A percentile compares a stretch with the other conserved stretches of the same genome.
Conservation (phyloP, 2,329 filamentous ascomycete species). For the Diaporthe velutina region DNA sequence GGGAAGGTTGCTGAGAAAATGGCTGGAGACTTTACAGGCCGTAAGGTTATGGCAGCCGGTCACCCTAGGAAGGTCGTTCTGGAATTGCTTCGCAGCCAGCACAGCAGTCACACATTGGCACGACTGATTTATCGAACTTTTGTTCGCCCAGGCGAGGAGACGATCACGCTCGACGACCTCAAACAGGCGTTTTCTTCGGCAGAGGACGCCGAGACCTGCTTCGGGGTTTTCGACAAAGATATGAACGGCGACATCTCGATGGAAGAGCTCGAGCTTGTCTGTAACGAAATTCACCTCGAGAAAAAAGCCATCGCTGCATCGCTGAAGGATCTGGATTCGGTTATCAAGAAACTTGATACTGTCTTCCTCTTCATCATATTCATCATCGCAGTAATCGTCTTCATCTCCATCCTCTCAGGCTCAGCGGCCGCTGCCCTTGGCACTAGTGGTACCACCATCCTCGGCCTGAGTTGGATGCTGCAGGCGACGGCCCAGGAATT, state of each 20-base stretch:
- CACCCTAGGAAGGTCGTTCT: slow-evolving; percentile 89
- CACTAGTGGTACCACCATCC: slow-evolving; percentile 86
- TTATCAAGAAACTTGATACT: slow-evolving; percentile 89
- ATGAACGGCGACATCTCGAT: slow-evolving; percentile 97
- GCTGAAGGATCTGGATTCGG: slow-evolving; percentile 93
- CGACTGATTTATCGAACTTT: slow-evolving; percentile 91
- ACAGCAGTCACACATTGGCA: slow-evolving; percentile 85
- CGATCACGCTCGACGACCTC: slow-evolving; percentile 83
- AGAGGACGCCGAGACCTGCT: slow-evolving; percentile 90
- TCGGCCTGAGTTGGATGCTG: slow-evolving; percentile 93
- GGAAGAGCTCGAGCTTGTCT: slow-evolving; percentile 93
- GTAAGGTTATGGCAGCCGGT: slow-evolving; percentile 72
- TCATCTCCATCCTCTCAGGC: slow-evolving; percentile 89
- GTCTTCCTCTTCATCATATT: slow-evolving; percentile 90
- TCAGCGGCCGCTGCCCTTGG: slow-evolving; percentile 93
- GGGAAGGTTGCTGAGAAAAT: slow-evolving; percentile 88
- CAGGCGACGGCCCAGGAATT: slow-evolving; percentile 95
- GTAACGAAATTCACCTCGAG: slow-evolving; percentile 93
- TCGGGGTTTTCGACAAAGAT: slow-evolving; percentile 94
- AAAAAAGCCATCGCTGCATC: slow-evolving; percentile 96
- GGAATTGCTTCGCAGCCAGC: slow-evolving; percentile 78
- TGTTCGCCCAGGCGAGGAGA: slow-evolving; percentile 79
- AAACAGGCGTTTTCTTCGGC: slow-evolving; percentile 82
- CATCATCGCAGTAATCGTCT: slow-evolving; percentile 85
- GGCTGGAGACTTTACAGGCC: slow-evolving; percentile 92